Percentiles rank a stretch among this genome's conserved stretches.
Evolutionary conservation across 805 yeast genomes (phyloP).

Genomic region (Candida nanaspora): DNA sequence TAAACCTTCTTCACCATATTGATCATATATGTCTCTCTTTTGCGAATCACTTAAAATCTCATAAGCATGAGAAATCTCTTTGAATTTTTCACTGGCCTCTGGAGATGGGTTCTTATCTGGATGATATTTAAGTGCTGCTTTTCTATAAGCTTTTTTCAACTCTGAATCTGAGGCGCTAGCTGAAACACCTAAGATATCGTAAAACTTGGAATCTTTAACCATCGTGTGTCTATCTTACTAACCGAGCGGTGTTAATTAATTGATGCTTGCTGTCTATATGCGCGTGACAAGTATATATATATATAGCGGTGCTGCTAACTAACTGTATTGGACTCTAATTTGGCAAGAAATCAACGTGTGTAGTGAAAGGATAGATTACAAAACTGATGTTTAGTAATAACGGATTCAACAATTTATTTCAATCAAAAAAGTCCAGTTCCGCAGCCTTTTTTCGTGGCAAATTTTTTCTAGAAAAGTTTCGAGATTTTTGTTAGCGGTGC

Average conservation of each 20-base stretch:
- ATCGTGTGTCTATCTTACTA: constrained; percentile 34
- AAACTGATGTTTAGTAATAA: no score
- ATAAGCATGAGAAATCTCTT: constrained; percentile 81
- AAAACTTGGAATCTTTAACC: constrained; percentile 77
- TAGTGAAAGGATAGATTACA: no score
- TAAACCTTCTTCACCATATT: constrained; percentile 89
- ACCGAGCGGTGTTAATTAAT: no score
- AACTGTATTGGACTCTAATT: no score
- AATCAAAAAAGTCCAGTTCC: no score
- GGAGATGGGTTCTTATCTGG: constrained; percentile 80
- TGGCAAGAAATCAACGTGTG: no score
- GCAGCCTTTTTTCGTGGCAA: no score
- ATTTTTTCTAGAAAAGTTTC: not conserved
- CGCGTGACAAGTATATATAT: no score
- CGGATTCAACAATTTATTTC: no score
- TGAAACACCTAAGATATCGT: constrained; percentile 67
- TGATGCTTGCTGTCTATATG: no score
- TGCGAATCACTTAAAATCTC: constrained; percentile 83
- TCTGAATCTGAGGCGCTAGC: constrained; percentile 63
- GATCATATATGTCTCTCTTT: constrained; percentile 85
- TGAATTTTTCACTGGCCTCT: constrained; percentile 94
- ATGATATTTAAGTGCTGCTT: constrained; percentile 72
- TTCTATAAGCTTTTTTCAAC: constrained; percentile 77
- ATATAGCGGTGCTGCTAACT: no score
- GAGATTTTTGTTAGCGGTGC: not conserved